Evolutionary conservation across 2,329 filamentous ascomycete genomes (phyloP), one percentile per base, ranked within the genome.

Genomic region (Trichophyton rubrum): DNA sequence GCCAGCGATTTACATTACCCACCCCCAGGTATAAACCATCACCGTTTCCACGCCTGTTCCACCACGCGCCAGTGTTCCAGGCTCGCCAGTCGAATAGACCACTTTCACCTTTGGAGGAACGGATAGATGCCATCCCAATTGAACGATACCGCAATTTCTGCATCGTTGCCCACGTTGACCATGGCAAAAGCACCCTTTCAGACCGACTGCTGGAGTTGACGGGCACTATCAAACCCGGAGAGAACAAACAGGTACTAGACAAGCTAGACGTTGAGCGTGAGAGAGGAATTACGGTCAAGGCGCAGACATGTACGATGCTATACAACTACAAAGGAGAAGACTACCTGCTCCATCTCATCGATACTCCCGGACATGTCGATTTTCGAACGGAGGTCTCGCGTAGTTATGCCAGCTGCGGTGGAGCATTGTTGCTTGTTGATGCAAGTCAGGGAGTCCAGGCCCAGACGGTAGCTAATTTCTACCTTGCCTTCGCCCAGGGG

Each of bases 381-480:
- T 99, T 99, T 74, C 84, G 93, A 60, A 93, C 93, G 56, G 93
- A 99, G 74, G 93, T 99, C 9, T 95, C 90, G 38, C 83, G 93
- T 56, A 96, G 90, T 64, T 99, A 99, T 77, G 92, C 92, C 58
- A 95, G 89, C 69, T 99, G 93, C 72, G 92, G 91, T 64, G 95
- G 93, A 58, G 92, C 93, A 0, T 73, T 99, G 62, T 80, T 99
- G 59, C 83, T 99, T 1, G 92, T 99, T 2, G 93, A 99, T 79
- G 93, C 92, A 6, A 95, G 89, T 67, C 93, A 99, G 75, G 93
- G 93, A 53, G 86, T 99, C 1, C 93, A 99, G 76, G 93, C 93
- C 3, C 93, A 99, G 78, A 99, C 93, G 0, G 93, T 99, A 7
- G 93, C 93, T 63, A 99, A 99, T 74, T 99, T 99, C 76, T 96